A percentile compares a stretch with the other conserved stretches of the same genome.
These are phyloP conservation scores for Syzygium jambos DNA, from an alignment of 345 rosid genomes.

Conservation along the genomic window DNA sequence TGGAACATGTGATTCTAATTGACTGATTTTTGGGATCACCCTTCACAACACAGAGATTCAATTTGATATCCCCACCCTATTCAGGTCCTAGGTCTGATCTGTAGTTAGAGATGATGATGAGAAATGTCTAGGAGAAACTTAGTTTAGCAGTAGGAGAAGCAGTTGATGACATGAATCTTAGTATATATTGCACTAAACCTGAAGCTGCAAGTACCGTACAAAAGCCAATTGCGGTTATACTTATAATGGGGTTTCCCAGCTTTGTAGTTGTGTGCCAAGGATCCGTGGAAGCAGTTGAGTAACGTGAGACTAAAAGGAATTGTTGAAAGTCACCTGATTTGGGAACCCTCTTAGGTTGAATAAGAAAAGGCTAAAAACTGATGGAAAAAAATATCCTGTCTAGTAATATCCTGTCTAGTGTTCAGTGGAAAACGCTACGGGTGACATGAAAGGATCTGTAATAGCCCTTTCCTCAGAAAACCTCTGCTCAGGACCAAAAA, in stretches of 20 bases:
- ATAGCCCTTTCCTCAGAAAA: neutral
- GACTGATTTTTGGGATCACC: neutral
- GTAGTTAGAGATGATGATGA: neutral
- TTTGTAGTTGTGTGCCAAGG: neutral
- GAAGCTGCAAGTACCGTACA: neutral
- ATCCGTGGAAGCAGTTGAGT: neutral
- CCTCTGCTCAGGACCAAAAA: neutral
- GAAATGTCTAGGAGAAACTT: neutral
- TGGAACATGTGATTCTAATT: neutral
- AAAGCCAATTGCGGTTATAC: neutral
- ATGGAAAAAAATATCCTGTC: neutral
- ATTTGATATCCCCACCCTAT: neutral
- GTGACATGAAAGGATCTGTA: neutral
- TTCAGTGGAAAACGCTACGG: neutral
- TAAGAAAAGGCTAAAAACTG: neutral
- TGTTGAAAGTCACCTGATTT: neutral
- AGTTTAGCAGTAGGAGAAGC: neutral
- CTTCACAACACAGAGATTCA: neutral
- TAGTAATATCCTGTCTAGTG: neutral
- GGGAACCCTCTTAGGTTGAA: neutral
- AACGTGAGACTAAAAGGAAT: neutral
- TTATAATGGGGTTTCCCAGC: neutral
- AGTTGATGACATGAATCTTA: neutral
- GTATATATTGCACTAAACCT: neutral
- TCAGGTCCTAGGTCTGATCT: neutral